Evolutionary conservation across 2,329 filamentous ascomycete species (phyloP).

Genomic region (Paracoccidioides brasiliensis): DNA sequence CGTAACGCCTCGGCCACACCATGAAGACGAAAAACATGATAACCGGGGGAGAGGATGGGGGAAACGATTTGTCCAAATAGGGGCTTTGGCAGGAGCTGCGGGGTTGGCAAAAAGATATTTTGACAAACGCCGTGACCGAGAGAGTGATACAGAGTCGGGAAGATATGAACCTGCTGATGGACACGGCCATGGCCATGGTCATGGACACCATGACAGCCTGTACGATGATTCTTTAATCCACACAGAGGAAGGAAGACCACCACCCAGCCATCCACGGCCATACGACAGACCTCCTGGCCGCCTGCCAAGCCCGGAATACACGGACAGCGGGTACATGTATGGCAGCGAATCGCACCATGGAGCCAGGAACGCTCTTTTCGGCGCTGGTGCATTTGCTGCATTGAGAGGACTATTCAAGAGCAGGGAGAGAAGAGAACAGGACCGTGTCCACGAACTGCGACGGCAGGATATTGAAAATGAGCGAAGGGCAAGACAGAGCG

Average conservation of each 20-base stretch:
- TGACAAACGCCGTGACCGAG: slow-evolving; percentile 41
- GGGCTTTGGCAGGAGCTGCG: slow-evolving; percentile 49
- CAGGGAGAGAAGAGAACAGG: slow-evolving; percentile 41
- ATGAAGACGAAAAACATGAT: slow-evolving; percentile 54
- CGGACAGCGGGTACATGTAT: slow-evolving; percentile 28
- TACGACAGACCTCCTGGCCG: slow-evolving; percentile 21
- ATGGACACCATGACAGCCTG: slow-evolving; percentile 34
- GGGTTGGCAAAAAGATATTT: slow-evolving; percentile 48
- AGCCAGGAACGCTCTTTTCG: slow-evolving; percentile 48
- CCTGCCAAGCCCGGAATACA: slow-evolving; percentile 22
- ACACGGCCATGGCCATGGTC: slow-evolving; percentile 37
- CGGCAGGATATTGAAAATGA: slow-evolving; percentile 41
- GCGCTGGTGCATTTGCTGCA: slow-evolving; percentile 52
- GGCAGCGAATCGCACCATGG: slow-evolving; percentile 35
- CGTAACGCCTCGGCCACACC: slow-evolving; percentile 42
- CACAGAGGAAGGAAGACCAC: slow-evolving; percentile 42
- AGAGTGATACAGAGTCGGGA: slow-evolving; percentile 40
- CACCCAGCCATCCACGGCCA: slow-evolving; percentile 22
- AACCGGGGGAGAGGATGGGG: slow-evolving; percentile 43
- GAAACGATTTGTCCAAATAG: slow-evolving; percentile 47
- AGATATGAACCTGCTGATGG: slow-evolving; percentile 43
- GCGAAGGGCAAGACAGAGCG: slow-evolving; percentile 34
- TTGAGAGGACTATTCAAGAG: slow-evolving; percentile 46
- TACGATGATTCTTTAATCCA: slow-evolving; percentile 30
- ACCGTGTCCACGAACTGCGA: slow-evolving; percentile 24